A percentile compares a stretch with the other conserved stretches of the same genome.
Conservation (phyloP, 495 filamentous ascomycete species). For the Elasticomyces elasticus region DNA sequence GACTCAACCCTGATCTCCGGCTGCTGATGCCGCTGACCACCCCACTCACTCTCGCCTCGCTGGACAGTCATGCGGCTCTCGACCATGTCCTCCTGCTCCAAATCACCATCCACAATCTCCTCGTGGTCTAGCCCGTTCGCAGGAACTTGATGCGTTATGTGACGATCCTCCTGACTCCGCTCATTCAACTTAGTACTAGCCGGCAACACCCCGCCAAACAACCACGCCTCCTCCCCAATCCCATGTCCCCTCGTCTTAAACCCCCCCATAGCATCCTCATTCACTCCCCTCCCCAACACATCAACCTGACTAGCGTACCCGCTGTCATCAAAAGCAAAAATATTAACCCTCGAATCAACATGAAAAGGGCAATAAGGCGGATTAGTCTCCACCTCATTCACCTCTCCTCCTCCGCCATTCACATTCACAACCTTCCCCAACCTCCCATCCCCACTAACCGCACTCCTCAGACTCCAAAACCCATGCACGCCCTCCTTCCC, state of each 20-base stretch:
- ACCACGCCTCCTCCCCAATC: slow-evolving; percentile 1
- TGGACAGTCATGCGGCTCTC: slow-evolving; percentile 9
- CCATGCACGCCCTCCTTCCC: slow-evolving; percentile 10
- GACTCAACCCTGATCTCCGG: slow-evolving; percentile 2
- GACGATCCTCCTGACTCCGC: neutral
- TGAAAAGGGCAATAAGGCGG: slow-evolving; percentile 24
- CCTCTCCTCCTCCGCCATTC: neutral
- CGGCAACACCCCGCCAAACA: slow-evolving; percentile 15
- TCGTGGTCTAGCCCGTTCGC: neutral
- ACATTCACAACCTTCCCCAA: neutral
- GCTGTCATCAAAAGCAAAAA: slow-evolving; percentile 18
- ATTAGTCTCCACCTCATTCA: slow-evolving; percentile 22
- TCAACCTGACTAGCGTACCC: neutral
- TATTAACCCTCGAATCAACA: slow-evolving; percentile 17
- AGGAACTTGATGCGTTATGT: neutral
- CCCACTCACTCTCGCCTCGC: neutral
- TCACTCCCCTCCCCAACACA: neutral
- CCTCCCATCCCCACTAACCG: too few relatives aligned
- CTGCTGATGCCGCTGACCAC: neutral
- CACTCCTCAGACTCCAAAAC: slow-evolving; percentile 11
- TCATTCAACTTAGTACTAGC: slow-evolving; percentile 11
- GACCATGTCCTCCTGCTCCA: neutral
- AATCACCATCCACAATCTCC: neutral
- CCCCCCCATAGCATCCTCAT: neutral
- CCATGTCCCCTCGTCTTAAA: slow-evolving; percentile 8